These are phyloP conservation scores for Lyophyllum atratum DNA, from an alignment of 768 basidiomycete genomes.

Conservation along the genomic window DNA sequence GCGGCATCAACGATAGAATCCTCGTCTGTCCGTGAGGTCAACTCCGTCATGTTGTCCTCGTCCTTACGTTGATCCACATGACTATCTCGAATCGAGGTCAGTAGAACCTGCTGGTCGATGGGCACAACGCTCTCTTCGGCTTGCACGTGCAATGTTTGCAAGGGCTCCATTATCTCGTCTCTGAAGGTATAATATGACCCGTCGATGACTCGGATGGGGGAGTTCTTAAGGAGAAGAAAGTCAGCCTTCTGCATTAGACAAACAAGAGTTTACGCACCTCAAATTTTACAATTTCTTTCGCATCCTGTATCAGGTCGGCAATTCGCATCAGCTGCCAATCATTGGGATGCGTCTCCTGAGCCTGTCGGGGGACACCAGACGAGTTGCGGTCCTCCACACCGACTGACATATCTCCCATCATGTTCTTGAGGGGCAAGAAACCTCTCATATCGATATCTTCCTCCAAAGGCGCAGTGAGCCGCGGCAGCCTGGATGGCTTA, in stretches of 20 bases:
- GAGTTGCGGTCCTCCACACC: slow-evolving; percentile 24
- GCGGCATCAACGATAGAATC: slow-evolving; percentile 79
- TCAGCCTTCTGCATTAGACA: background rate
- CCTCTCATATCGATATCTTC: slow-evolving; percentile 91
- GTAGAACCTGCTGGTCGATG: slow-evolving; percentile 21
- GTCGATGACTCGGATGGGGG: slow-evolving; percentile 31
- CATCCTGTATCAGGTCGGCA: slow-evolving; percentile 78
- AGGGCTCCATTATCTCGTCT: slow-evolving; percentile 25
- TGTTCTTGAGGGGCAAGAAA: slow-evolving; percentile 77
- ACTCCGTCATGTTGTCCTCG: slow-evolving; percentile 68
- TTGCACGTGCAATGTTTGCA: background rate
- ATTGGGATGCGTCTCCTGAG: slow-evolving; percentile 73
- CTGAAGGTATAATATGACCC: slow-evolving; percentile 5
- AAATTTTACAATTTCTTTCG: slow-evolving; percentile 54
- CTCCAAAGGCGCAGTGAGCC: slow-evolving; percentile 65
- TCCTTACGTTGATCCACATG: slow-evolving; percentile 28
- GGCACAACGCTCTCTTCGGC: slow-evolving; percentile 8
- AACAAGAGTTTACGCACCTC: slow-evolving; percentile 45
- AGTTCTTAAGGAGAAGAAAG: slow-evolving; percentile 31
- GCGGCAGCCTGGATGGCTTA: slow-evolving; percentile 62
- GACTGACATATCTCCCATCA: slow-evolving; percentile 42
- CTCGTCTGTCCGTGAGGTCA: slow-evolving; percentile 76
- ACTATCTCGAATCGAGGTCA: slow-evolving; percentile 24
- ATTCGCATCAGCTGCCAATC: slow-evolving; percentile 96
- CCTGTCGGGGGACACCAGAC: slow-evolving; percentile 21